These are phyloP conservation scores for Schizochytrium sp. DNA, from an alignment of 108 stramenopile genomes.

Conservation along the genomic window DNA sequence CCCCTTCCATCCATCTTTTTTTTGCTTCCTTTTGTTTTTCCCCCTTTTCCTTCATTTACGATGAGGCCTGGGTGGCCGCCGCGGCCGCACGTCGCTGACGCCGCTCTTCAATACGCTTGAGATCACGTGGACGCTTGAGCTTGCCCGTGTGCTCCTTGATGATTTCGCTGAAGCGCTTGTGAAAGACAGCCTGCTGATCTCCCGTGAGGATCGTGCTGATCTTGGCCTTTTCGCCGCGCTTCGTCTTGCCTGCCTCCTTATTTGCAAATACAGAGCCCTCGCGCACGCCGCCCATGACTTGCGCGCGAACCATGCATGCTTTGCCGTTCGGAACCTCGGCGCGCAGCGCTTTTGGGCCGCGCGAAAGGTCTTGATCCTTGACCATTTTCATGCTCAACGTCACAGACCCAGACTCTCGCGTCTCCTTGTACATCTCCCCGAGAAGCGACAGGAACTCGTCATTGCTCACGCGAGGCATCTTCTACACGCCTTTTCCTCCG, in stretches of 20 bases:
- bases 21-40: background rate
- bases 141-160: background rate
- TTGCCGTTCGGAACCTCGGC: background rate
- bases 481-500: background rate
- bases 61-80: background rate
- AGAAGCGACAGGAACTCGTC: background rate
- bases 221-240: slow-evolving; percentile 7
- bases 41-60: background rate
- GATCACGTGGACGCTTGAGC: background rate
- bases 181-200: background rate
- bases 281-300: background rate
- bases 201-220: background rate
- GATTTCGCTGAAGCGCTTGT: background rate
- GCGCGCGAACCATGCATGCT: background rate
- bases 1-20: too few species aligned
- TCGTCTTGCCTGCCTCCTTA: background rate
- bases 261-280: background rate
- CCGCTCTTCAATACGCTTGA: background rate
- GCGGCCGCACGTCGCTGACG: background rate
- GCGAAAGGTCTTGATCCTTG: background rate
- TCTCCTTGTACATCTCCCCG: background rate
- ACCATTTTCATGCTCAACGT: background rate
- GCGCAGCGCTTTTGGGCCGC: background rate
- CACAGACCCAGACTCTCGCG: background rate
- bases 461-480: background rate